These are phyloP conservation scores for Lizonia empirigonia DNA, from an alignment of 2,329 filamentous ascomycete species.

Conservation along the genomic window DNA sequence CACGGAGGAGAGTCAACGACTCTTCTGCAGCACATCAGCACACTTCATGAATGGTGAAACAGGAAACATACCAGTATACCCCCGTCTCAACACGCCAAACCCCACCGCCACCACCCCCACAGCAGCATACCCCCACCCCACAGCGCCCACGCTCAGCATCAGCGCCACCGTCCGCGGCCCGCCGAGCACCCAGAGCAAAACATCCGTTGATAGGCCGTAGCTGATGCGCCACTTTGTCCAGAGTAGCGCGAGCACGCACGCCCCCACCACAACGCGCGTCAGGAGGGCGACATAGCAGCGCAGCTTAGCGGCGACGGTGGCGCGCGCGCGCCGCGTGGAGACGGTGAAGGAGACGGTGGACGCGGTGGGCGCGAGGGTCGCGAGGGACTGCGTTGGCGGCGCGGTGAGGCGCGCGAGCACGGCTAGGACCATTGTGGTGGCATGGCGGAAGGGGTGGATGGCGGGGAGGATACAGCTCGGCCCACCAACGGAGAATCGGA, in stretches of 20 bases:
- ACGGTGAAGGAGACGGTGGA: constrained; percentile 94
- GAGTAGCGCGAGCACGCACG: constrained; percentile 47
- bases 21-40: constrained; percentile 62
- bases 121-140: constrained; percentile 52
- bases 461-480: neutral
- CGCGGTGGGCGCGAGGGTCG: constrained; percentile 60
- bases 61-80: constrained; percentile 57
- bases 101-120: constrained; percentile 48
- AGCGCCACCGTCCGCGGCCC: constrained; percentile 23
- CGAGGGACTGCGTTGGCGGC: constrained; percentile 35
- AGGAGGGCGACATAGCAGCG: constrained; percentile 53
- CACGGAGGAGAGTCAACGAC: constrained; percentile 84
- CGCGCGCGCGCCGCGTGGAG: constrained; percentile 70
- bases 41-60: no score
- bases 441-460: neutral
- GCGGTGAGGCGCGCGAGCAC: constrained; percentile 34
- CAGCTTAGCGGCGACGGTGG: constrained; percentile 54
- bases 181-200: constrained; percentile 15
- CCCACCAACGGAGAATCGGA: no score
- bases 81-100: constrained; percentile 54
- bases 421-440: constrained; percentile 23
- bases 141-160: constrained; percentile 45
- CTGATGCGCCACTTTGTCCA: constrained; percentile 36
- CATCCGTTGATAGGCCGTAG: constrained; percentile 1
- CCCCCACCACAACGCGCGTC: constrained; percentile 52